Percentiles rank a stretch among this genome's conserved stretches.
Conservation (phyloP, 2,329 filamentous ascomycete genomes). For the Fusarium sp. region DNA sequence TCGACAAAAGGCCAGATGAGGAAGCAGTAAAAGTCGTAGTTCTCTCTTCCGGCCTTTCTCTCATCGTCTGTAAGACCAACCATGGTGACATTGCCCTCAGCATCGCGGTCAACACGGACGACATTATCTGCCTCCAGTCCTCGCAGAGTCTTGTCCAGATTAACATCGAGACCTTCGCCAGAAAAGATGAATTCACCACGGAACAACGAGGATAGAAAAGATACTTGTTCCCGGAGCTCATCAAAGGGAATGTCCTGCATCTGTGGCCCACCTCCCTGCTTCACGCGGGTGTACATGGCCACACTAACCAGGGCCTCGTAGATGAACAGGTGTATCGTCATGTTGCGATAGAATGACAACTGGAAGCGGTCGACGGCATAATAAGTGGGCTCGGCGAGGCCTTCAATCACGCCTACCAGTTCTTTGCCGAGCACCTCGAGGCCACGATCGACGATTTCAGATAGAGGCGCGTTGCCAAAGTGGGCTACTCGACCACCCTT, state of each 20-base stretch:
- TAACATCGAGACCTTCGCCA: slow-evolving; percentile 79
- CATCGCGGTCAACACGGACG: slow-evolving; percentile 69
- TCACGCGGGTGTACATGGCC: slow-evolving; percentile 89
- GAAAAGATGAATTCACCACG: slow-evolving; percentile 97
- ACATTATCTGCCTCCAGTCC: slow-evolving; percentile 81
- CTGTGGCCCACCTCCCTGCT: slow-evolving; percentile 83
- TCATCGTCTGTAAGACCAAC: slow-evolving; percentile 81
- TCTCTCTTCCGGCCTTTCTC: slow-evolving; percentile 81
- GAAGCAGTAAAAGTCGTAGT: slow-evolving; percentile 99
- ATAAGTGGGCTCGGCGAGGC: slow-evolving; percentile 87
- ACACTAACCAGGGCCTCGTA: slow-evolving; percentile 89
- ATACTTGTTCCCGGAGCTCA: slow-evolving; percentile 78
- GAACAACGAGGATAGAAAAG: slow-evolving; percentile 92
- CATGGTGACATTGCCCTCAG: slow-evolving; percentile 63
- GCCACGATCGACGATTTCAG: slow-evolving; percentile 84
- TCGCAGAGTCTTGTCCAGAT: slow-evolving; percentile 79
- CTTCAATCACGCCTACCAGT: slow-evolving; percentile 80
- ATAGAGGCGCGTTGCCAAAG: slow-evolving; percentile 81
- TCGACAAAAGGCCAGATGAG: slow-evolving; percentile 98
- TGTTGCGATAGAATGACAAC: slow-evolving; percentile 97
- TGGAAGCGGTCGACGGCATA: slow-evolving; percentile 97
- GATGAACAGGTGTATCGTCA: slow-evolving; percentile 99
- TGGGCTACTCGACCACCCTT: slow-evolving; percentile 94
- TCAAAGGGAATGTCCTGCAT: slow-evolving; percentile 79
- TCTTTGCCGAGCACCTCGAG: slow-evolving; percentile 91